phyloP scores from a whole-genome alignment of 305 asterid genomes.

The Fraxinus baroniana region DNA sequence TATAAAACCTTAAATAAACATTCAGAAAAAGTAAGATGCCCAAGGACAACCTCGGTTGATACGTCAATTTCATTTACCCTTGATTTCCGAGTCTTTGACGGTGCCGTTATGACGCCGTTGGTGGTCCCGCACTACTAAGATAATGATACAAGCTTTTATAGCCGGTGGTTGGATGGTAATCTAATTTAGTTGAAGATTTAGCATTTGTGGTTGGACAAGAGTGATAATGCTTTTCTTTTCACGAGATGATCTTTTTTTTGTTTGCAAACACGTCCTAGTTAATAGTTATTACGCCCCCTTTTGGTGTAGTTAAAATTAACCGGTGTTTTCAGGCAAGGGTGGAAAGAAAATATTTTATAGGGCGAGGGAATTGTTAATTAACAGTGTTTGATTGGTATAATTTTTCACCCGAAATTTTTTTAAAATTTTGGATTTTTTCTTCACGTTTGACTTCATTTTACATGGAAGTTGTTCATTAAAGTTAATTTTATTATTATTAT shows the following conservation, averaged over 20 bases:
- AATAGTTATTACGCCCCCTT: neutral
- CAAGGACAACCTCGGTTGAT: neutral
- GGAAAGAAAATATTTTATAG: no score
- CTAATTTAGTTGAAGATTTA: neutral
- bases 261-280: neutral
- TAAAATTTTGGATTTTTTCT: no score
- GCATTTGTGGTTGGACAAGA: neutral
- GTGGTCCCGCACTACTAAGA: neutral
- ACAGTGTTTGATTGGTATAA: no score
- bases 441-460: no score
- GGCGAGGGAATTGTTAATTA: no score
- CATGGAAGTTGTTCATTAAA: no score
- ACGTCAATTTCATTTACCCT: neutral
- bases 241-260: neutral
- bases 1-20: neutral
- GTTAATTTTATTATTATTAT: no score
- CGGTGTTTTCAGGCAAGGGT: neutral
- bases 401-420: no score
- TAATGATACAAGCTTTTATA: neutral
- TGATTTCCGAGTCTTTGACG: conserved; percentile 1
- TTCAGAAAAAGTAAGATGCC: neutral
- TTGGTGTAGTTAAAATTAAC: neutral
- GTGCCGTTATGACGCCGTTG: conserved; percentile 24
- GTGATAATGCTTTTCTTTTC: neutral
- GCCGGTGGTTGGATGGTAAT: conserved; percentile 5